phyloP scores from a whole-genome alignment of 2,329 filamentous ascomycete species.

The Ilyonectria destructans region DNA sequence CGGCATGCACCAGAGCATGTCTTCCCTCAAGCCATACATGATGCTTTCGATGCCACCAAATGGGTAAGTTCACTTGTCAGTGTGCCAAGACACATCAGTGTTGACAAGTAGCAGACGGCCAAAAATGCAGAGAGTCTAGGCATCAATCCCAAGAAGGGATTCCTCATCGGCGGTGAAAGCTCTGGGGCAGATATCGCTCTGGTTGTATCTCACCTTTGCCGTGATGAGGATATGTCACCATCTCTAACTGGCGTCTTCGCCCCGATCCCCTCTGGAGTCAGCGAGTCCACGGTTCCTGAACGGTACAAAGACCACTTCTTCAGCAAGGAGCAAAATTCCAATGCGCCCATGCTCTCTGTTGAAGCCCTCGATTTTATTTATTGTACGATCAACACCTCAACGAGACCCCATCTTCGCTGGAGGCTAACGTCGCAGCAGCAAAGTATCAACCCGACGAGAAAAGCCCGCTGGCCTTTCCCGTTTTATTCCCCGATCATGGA shows the following conservation, averaged over 20 bases:
- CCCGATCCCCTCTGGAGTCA: conserved; percentile 43
- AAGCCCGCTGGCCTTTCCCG: conserved; percentile 48
- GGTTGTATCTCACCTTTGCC: conserved; percentile 44
- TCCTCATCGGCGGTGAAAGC: conserved; percentile 33
- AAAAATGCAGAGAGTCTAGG: too few relatives aligned
- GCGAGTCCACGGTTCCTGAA: conserved; percentile 44
- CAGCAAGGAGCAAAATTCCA: conserved; percentile 48
- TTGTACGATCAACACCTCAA: conserved; percentile 33
- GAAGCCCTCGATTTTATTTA: conserved; percentile 44
- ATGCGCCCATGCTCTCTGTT: conserved; percentile 43
- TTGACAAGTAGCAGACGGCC: too few relatives aligned
- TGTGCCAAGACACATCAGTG: too few relatives aligned
- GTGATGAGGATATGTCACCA: conserved; percentile 30
- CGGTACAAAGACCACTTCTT: conserved; percentile 49
- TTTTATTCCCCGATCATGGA: conserved; percentile 23
- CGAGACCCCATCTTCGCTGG: background rate
- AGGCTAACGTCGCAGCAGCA: conserved; percentile 28
- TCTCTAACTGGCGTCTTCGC: conserved; percentile 50
- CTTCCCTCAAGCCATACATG: conserved; percentile 50
- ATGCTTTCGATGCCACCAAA: conserved; percentile 49
- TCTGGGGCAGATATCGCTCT: conserved; percentile 51
- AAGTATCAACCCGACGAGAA: conserved; percentile 46
- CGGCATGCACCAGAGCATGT: conserved; percentile 50
- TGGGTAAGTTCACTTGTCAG: conserved; percentile 49
- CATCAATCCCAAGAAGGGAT: too few relatives aligned